A percentile compares a stretch with the other conserved stretches of the same genome.
phyloP scores from a whole-genome alignment of 805 yeast species.

The Jamesozyma rosinii region DNA sequence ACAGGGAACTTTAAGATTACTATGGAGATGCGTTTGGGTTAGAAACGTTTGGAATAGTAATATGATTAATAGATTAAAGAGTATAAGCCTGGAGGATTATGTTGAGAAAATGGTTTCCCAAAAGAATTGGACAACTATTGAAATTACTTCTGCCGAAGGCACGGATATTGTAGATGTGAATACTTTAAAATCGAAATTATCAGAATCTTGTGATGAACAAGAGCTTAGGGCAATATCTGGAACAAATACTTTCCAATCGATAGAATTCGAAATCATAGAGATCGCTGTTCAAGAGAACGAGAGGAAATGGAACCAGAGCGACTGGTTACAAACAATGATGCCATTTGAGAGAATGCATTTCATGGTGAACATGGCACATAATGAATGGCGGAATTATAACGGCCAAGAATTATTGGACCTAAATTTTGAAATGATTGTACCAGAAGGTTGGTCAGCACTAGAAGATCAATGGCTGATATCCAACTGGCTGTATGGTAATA shows the following conservation, averaged over 20 bases:
- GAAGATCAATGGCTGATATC: slow-evolving; percentile 22
- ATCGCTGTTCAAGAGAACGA: slow-evolving; percentile 24
- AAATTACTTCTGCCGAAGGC: not conserved
- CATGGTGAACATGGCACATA: not conserved
- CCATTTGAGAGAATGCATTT: slow-evolving; percentile 18
- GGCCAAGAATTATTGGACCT: not conserved
- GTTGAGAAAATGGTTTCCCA: not conserved
- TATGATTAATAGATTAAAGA: not conserved
- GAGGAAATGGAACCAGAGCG: slow-evolving; percentile 22
- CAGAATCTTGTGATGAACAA: not conserved
- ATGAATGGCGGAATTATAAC: not conserved
- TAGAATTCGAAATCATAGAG: slow-evolving; percentile 12
- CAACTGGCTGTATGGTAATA: slow-evolving; percentile 22
- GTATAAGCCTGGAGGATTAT: not conserved
- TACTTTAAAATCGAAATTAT: not conserved
- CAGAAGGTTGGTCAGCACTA: slow-evolving; percentile 22
- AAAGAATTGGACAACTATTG: not conserved
- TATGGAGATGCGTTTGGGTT: slow-evolving; percentile 21
- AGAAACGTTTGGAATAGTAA: slow-evolving; percentile 11
- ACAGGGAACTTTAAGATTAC: slow-evolving; percentile 21
- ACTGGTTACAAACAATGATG: slow-evolving; percentile 18
- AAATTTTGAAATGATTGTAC: slow-evolving; percentile 11
- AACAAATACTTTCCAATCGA: not conserved
- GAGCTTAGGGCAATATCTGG: not conserved
- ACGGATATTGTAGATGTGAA: not conserved